Evolutionary conservation across 1,284 basidiomycete genomes (phyloP), one percentile per base, ranked within the genome.

Genomic region (Trichosporon coremiiforme): DNA sequence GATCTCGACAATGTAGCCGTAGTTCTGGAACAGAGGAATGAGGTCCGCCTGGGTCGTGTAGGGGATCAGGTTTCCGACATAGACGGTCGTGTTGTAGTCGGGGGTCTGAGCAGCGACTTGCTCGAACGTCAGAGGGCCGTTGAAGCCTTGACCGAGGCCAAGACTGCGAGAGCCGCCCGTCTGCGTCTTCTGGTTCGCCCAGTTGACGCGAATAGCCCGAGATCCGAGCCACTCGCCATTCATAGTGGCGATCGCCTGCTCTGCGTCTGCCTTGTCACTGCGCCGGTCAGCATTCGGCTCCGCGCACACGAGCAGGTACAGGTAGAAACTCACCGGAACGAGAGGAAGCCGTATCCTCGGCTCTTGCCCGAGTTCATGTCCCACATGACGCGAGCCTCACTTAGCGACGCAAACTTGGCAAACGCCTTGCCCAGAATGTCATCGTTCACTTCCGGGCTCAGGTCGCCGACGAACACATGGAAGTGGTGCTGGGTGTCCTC

Each of bases 311-410:
- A 64, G 36, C 8, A 22, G 25, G 25, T 25, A 25, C 25, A 25
- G 25, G 25, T 25, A 17, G 36, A 29, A 47, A 78, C 81, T 71
- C 74, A 82, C 76, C 84, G 75, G 78, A 87, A 87, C n/a, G 85
- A 86, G 60, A 87, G 77, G 78, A 87, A 87, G 9, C 86, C 86
- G 73, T 87, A 87, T 1, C 86, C 87, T 45, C 86, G 80, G 80
- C 93, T 96, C 86, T 98, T 98, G 75, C 96, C 95, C 70, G 94
- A 97, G 86, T 95, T 96, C 93, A 97, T 95, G 83, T 99, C 96
- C 94, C 96, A 98, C 95, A 99, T 99, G 76, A 99, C 95, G 64
- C 96, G 89, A 64, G 95, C 96, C 83, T 99, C 96, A 70, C 92
- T 95, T 83, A 99, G 87, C 69, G 91, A 93, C 45, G 94, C 93